phyloP scores from a whole-genome alignment of 257 asterid genomes.

The Cinchona pubescens region DNA sequence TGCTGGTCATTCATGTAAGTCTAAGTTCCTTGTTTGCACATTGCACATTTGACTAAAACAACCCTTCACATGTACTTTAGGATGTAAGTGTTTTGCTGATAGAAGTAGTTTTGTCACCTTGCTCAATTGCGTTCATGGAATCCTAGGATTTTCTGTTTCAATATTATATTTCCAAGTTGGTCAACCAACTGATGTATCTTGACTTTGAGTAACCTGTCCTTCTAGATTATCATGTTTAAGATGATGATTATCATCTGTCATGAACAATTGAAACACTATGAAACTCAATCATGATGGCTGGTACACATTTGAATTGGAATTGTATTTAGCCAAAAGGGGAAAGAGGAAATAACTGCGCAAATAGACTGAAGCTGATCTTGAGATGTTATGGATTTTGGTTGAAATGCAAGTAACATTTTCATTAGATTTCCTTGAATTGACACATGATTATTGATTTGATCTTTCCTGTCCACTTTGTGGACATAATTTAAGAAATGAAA shows the following conservation, averaged over 20 bases:
- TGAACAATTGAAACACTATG: neutral
- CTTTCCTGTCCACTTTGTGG: no score
- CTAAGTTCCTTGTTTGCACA: constrained; percentile 10
- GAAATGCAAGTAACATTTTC: neutral
- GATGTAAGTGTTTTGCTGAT: neutral
- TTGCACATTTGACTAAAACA: constrained; percentile 4
- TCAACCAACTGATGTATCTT: neutral
- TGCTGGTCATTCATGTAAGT: constrained; percentile 87
- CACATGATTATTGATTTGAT: neutral
- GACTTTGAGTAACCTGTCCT: neutral
- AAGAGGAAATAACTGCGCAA: neutral
- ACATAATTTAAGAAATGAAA: no score
- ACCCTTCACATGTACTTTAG: neutral
- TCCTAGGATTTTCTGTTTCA: neutral
- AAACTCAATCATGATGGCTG: neutral
- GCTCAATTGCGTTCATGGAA: neutral
- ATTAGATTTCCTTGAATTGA: no score
- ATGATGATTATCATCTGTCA: neutral
- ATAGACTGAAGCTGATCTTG: neutral
- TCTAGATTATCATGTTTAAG: neutral
- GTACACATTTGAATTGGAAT: neutral
- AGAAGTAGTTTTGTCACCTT: neutral
- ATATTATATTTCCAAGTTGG: neutral
- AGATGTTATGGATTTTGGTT: neutral
- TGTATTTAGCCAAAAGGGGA: neutral